phyloP scores from a whole-genome alignment of 2,329 filamentous ascomycete species.

The Pseudonectria buxi region DNA sequence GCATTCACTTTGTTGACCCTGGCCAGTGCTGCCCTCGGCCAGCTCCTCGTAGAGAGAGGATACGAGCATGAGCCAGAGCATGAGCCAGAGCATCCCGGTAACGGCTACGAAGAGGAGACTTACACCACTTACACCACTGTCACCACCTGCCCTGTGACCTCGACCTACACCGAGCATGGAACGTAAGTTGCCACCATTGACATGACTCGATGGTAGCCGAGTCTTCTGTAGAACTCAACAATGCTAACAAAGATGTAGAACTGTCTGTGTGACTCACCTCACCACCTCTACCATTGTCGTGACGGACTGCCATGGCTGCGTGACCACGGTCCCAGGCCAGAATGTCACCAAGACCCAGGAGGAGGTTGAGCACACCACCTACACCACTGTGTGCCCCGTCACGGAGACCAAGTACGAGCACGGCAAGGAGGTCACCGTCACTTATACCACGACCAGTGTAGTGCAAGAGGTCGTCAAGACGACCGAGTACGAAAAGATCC shows the following conservation, averaged over 20 bases:
- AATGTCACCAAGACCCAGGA: constrained; percentile 26
- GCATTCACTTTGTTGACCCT: too few relatives aligned
- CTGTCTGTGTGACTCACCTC: constrained; percentile 34
- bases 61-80: not conserved
- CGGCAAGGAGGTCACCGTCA: constrained; percentile 19
- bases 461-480: constrained; percentile 20
- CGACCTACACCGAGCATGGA: constrained; percentile 33
- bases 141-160: constrained; percentile 40
- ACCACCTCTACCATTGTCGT: constrained; percentile 39
- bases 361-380: constrained; percentile 25
- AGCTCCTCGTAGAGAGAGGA: constrained; percentile 15
- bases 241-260: constrained; percentile 23
- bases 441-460: constrained; percentile 18
- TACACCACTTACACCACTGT: constrained; percentile 33
- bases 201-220: not conserved
- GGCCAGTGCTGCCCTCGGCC: constrained; percentile 16
- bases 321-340: constrained; percentile 31
- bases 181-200: constrained; percentile 28
- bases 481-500: constrained; percentile 9
- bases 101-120: constrained; percentile 10
- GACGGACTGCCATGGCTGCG: constrained; percentile 33
- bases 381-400: constrained; percentile 31
- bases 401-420: constrained; percentile 30
- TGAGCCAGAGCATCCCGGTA: constrained; percentile 3
- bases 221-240: not conserved